Base-by-base conservation (phyloP, 2,329 filamentous ascomycete genomes). In the Rhinocladiella similis region DNA sequence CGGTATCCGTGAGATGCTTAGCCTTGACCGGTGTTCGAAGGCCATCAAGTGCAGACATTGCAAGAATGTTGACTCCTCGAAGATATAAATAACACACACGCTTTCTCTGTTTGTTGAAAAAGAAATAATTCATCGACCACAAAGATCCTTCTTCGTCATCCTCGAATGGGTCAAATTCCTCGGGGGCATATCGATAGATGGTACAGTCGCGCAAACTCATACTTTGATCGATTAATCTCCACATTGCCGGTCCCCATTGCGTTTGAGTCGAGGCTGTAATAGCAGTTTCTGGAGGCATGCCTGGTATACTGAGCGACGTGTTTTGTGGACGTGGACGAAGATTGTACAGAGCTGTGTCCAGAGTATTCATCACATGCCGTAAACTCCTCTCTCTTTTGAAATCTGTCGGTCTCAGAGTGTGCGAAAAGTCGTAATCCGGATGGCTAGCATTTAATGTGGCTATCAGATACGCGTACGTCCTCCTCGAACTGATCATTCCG, bases 51-150 rank as follows among this genome's bases (percentile, higher is more conserved):
- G 85, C 62, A 79, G 89, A 68, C 89, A 86, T 65, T 88, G 87
- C 56, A 84, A 93, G 69, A 6, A 77, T 76, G n/a, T 76, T 77
- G 45, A 97, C 84, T n/a, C 90, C 92, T 59, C 93, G 88, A 45
- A 97, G 83, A 68, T 97, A 95, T 45, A 99, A 77, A 71, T 99
- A 99, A 59, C 91, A 92, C 16, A 99, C 93, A 41, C 94, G 86
- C 77, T 97, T 97, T 69, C 88, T 83, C 22, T 86, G 80, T 68
- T 93, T 93, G 79, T 96, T 97, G 82, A 97, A 97, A 73, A 97
- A 96, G 78, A 99, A 96, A 74, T 96, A 97, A 72, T 97, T 92
- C 61, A 92, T 81, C 48, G 90, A 91, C 93, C 93, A 99, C 61
- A 99, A 92, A 9, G 92, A 88, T 60, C 90, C 90, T 68, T 97